Evolutionary conservation across 75 land plant species (phyloP), one percentile per base, ranked within the genome.

Genomic region (Azolla pinnata): DNA sequence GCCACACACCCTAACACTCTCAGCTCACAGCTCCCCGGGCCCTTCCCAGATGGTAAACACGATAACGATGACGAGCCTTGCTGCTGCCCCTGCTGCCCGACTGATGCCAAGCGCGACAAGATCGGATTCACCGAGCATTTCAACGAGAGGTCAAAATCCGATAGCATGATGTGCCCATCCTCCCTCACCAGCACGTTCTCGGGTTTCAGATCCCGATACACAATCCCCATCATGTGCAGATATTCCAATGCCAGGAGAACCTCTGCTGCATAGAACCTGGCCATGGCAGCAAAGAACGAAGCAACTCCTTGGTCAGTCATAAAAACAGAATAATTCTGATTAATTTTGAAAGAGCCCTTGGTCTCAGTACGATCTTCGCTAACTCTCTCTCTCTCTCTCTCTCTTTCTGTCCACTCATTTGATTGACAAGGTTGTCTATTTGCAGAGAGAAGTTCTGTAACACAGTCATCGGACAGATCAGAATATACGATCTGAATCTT

Each of bases 151-250:
- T 73, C 75, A 53, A 73, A 73, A 59, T 73, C 75, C 2, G 75
- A 73, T 12, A 73, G 75, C 75, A 73, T 73, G 59, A 73, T 67
- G 70, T 73, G 75, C 0, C 75, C 75, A 29, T 73, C 75, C 56
- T 61, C 75, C 4, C 75, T 52, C 2, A 73, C 75, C 20, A 73
- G 75, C 16, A 73, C 75, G 27, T 73, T 73, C 54, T 73, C 75
- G 0, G 75, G 75, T 55, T 67, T 67, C 24, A 67, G 34, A 35
- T 67, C 70, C 1, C 64, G 32, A 34, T 73, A 67, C 25, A 72
- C 60, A 23, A 72, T 72, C 21, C 68, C 75, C 75, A 66, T 60
- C 44, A 27, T 54, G 38, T 72, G 70, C 20, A 72, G 28, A 53
- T 72, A 63, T 62, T 72, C 75, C n/a, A 72, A 61, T 8, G 64